These are phyloP conservation scores for Tylopilus orsonianus DNA, from an alignment of 1,284 basidiomycete genomes.

Conservation along the genomic window DNA sequence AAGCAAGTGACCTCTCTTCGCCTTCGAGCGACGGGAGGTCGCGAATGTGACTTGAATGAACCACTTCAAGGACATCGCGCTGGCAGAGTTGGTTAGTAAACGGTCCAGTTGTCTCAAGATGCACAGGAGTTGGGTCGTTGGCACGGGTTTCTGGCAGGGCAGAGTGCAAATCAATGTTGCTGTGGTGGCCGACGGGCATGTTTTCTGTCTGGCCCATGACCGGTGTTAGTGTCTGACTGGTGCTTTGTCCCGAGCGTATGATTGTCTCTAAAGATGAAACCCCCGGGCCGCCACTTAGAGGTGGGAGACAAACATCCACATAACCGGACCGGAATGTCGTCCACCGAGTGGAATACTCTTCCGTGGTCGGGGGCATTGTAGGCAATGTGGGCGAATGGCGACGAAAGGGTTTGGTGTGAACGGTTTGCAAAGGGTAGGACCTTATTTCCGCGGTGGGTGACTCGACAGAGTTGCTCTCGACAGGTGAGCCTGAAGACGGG, in stretches of 20 bases:
- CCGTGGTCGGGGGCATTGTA: not conserved
- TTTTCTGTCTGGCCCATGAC: not conserved
- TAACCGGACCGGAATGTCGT: slow-evolving; percentile 26
- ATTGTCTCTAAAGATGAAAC: not conserved
- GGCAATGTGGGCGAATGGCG: not conserved
- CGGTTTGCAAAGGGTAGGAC: not conserved
- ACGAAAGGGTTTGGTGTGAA: not conserved
- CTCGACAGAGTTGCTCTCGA: not conserved
- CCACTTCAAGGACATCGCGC: not conserved
- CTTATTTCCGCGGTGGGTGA: not conserved
- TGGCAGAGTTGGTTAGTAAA: slow-evolving; percentile 1
- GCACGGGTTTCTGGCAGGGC: not conserved
- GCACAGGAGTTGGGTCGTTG: not conserved
- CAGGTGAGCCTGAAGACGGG: not conserved
- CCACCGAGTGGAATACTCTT: slow-evolving; percentile 18
- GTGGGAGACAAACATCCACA: slow-evolving; percentile 14
- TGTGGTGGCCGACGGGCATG: not conserved
- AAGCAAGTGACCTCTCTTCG: not conserved
- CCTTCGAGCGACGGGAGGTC: not conserved
- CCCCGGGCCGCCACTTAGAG: not conserved
- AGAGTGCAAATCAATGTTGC: not conserved
- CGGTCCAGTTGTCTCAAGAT: not conserved
- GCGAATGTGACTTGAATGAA: not conserved
- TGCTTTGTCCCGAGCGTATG: not conserved
- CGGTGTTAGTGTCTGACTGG: not conserved